Evolutionary conservation across 1,284 basidiomycete species (phyloP), one percentile per base, ranked within the genome.

Genomic region (Ceratobasidium sp.): DNA sequence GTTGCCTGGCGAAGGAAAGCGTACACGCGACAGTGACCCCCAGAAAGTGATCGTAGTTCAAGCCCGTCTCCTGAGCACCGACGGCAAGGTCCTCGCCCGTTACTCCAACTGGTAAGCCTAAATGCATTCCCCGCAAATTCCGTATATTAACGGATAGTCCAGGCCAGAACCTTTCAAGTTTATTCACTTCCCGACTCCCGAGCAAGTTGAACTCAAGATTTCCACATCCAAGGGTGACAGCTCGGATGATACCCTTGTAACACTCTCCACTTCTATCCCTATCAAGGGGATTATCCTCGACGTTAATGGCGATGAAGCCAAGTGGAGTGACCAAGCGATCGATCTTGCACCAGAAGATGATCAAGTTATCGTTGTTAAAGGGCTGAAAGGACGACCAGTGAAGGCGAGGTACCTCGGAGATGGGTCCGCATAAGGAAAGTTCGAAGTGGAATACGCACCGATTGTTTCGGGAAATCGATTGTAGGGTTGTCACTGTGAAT

Each of bases 81-180:
- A 77, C 37, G 88, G 89, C 7, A 81, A 81, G 5, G 89, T 96
- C 49, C 84, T 96, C 37, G 91, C 88, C n/a, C 88, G 95, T 77
- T 92, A 91, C 84, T 89, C 90, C 11, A 94, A 94, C 82, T 94
- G 93, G 92, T 93, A 78, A 77, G 85, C 83, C 63, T 23, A 31
- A 13, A 3, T 42, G 42, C 8, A 15, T 17, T 15, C 10, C 31
- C 37, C 33, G 13, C 23, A 11, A 54, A n/a, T 13, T n/a, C 26
- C 45, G 15, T 15, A 42, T 28, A n/a, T 10, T 47, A 53, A 47
- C 33, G 17, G 47, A 42, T 80, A 80, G 33, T 82, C 81, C 79
- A 95, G 93, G 94, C 93, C 93, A 13, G 93, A 96, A 83, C 95
- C 95, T 35, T 96, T 92, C 88, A 97, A 97, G 84, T 96, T 90